Evolutionary conservation across 352 stramenopile genomes (phyloP), one percentile per base, ranked within the genome.

Genomic region (Phytopythium helicoides): DNA sequence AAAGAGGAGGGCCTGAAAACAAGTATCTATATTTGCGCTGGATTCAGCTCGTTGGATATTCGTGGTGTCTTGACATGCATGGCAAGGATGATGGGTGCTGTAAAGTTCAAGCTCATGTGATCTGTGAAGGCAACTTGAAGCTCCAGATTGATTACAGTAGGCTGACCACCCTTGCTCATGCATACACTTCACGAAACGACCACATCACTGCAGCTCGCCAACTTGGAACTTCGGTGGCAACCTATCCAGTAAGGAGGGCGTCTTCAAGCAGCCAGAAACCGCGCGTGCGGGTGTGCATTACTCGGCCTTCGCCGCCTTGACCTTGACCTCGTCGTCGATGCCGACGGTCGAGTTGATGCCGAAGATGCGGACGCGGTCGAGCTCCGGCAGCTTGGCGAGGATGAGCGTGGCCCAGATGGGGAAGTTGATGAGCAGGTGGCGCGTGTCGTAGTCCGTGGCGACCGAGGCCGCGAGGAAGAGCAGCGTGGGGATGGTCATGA

Each of bases 291-390:
- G 21, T 21, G 19, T 11, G 19, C 8, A 37, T 66, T 66, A 78
- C 35, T 79, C 62, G 35, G 62, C 56, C 76, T 89, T 89, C n/a
- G n/a, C n/a, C n/a, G n/a, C n/a, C 63, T 67, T 62, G 44, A 64
- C 60, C 52, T 75, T 72, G 23, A 11, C 37, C 26, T 84, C 62
- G 40, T 98, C 93, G 73, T 98, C 93, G 68, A 98, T 98, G 47
- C 94, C 94, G 33, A 95, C 87, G 19, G 95, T 98, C 42, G 83
- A 89, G 73, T 98, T 98, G 68, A 98, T 98, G 37, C 95, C 95
- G 53, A 98, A 96, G 65, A 98, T 90, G 50, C 95, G 84, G 47
- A 98, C 95, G 50, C 93, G 91, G 64, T 98, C 92, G 57, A 98
- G 92, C 56, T 91, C 85, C 6, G 89, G 89, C 40, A 98, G 61